Evolutionary conservation across 805 yeast genomes (phyloP).

Genomic region (Suhomyces tanzawaensis): DNA sequence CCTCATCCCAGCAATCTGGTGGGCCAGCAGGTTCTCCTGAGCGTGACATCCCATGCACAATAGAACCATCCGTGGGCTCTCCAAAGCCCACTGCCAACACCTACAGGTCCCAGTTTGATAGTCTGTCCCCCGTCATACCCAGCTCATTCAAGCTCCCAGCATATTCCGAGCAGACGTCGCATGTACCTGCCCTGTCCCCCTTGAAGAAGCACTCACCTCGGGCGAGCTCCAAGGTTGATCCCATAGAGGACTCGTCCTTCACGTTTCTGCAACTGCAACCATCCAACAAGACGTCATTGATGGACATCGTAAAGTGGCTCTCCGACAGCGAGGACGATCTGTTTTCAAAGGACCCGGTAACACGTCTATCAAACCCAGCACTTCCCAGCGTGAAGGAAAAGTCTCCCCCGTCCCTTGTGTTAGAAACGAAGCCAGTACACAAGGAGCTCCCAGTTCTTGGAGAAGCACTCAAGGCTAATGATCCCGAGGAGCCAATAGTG

Average conservation of each 20-base stretch:
- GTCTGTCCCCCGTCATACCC: neutral
- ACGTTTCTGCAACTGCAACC: constrained; percentile 10
- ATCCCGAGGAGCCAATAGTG: neutral
- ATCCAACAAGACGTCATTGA: constrained; percentile 5
- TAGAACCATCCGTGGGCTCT: neutral
- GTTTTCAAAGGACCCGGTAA: neutral
- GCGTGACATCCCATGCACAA: too few species aligned
- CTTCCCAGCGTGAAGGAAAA: neutral
- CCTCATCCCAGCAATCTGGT: neutral
- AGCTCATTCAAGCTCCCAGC: neutral
- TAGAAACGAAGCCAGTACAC: neutral
- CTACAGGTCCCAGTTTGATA: neutral
- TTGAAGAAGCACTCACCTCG: neutral
- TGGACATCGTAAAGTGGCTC: constrained; percentile 22
- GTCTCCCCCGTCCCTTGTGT: neutral
- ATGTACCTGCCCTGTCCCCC: neutral
- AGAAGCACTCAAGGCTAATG: neutral
- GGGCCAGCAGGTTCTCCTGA: too few species aligned
- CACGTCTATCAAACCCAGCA: neutral
- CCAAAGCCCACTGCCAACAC: neutral
- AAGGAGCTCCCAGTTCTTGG: neutral
- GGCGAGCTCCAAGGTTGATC: constrained; percentile 7
- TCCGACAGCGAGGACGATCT: constrained; percentile 17
- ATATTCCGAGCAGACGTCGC: neutral
- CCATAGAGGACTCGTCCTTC: constrained; percentile 19